Base-by-base conservation (phyloP, 495 filamentous ascomycete species). In the Parathielavia hyrcaniae region DNA sequence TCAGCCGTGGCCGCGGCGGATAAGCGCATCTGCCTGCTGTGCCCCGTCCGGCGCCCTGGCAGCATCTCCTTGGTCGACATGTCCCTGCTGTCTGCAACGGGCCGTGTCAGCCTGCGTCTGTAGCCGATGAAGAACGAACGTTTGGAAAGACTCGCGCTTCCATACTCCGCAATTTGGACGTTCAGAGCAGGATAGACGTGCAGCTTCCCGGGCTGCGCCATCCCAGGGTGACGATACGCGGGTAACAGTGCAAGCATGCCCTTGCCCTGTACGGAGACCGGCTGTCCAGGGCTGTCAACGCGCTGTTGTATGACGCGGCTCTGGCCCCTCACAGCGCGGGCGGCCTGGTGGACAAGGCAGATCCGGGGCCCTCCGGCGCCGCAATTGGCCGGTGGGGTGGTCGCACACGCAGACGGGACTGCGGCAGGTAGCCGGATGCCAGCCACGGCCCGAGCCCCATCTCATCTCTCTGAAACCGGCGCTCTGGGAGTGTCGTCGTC, bases 401-500 rank as follows among this genome's bases (percentile, higher is more conserved):
- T 47, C 17, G 32, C 43, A 53, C 49, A 32, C 20, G 30, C 57
- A 13, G n/a, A n/a, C n/a, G 46, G 55, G 47, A 30, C 45, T 47
- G 48, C 40, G 20, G 49, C 56, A 58, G 56, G 56, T 52, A 58
- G 38, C 56, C 48, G 56, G 40, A n/a, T 44, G 40, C n/a, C 48
- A 50, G 49, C 57, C n/a, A 53, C 57, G 57, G 57, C 30, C 57
- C 41, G 57, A 53, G 43, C 57, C 55, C 55, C 47, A 34, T 36
- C 35, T 48, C 43, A 40, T 52, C 43, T 59, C 40, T 59, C 43
- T 52, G 57, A 46, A 40, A 48, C 50, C 41, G 57, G 57, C 47
- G 49, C 49, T 47, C 26, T 51, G 48, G 49, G 32, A 48, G 32
- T 19, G 17, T 39, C 39, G 20, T 36, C 38, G 26, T 36, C 48